Conservation (phyloP, 352 stramenopile genomes). For the Phytophthora sp. region DNA sequence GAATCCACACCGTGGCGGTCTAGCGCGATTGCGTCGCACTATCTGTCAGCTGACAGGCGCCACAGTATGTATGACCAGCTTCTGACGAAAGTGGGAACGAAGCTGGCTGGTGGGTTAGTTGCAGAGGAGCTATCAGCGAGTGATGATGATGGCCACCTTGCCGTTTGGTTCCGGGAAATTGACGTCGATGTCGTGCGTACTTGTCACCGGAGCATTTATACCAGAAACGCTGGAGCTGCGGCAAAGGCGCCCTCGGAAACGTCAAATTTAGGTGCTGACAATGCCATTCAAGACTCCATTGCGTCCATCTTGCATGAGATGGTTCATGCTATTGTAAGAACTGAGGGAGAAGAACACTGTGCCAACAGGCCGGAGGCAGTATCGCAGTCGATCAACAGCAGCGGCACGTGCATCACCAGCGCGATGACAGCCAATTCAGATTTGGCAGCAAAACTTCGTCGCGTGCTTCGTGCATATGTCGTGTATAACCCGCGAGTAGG, state of each 20-base stretch:
- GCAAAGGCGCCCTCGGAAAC: background rate
- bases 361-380: background rate
- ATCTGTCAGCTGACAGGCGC: constrained; percentile 51
- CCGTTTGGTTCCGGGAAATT: constrained; percentile 81
- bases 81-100: constrained; percentile 57
- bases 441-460: constrained; percentile 73
- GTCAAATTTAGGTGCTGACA: constrained; percentile 9
- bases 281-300: constrained; percentile 22
- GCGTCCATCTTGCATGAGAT: constrained; percentile 29
- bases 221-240: constrained; percentile 7
- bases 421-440: constrained; percentile 15
- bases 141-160: constrained; percentile 59
- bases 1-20: constrained; percentile 59
- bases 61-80: constrained; percentile 73
- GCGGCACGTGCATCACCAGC: background rate
- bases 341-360: constrained; percentile 1
- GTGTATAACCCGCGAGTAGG: constrained; percentile 83
- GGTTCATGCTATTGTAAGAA: constrained; percentile 21
- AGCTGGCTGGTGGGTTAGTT: constrained; percentile 34
- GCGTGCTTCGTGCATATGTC: constrained; percentile 80
- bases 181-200: constrained; percentile 83
- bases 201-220: constrained; percentile 65
- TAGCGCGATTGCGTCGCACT: constrained; percentile 43
- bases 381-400: background rate
- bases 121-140: constrained; percentile 29